Base-by-base conservation (phyloP, 169 alveolate species). In the Babesia ovis region DNA sequence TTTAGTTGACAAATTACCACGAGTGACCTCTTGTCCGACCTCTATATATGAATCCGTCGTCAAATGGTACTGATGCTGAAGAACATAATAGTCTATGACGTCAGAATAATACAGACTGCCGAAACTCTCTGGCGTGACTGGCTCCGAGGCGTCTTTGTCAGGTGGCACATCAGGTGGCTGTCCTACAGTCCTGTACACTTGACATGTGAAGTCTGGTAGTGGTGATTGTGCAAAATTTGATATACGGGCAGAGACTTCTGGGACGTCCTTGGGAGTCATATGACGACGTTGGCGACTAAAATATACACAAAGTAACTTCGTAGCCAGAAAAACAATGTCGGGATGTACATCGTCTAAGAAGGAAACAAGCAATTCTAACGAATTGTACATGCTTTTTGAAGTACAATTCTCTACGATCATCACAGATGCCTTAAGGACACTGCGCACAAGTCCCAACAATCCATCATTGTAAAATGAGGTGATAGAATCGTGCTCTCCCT, bases 331-430 rank as follows among this genome's bases (percentile, higher is more conserved):
- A n/a, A 81, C 89, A 22, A 81, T 62, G 20, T 81, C 85, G 25
- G 70, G 89, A 42, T 70, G 46, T 29, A 72, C 43, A 56, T 81
- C 89, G 43, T 81, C 89, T 53, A 81, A 48, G 23, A 81, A 54
- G 20, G 70, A 37, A 14, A 60, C 60, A 46, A 89, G 68, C 68
- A 77, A 81, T 9, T 89, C 94, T 54, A 85, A 25, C 6, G 94
- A 89, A 54, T 85, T 85, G 77, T 85, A 89, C 20, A 71, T 76
- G 50, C 89, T 71, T 68, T 89, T 89, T 23, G 90, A 83, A 16
- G 86, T 67, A 51, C 90, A 85, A 58, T 89, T 85, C 29, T 85
- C 91, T 58, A 89, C 77, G 43, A 89, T 83, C 70, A 72, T 61
- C 57, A 77, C 83, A 23, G 94, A 85, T 55, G 84, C 82, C 66